phyloP scores from a whole-genome alignment of 2,329 filamentous ascomycete species.

The Pleoardoris graminearum region DNA sequence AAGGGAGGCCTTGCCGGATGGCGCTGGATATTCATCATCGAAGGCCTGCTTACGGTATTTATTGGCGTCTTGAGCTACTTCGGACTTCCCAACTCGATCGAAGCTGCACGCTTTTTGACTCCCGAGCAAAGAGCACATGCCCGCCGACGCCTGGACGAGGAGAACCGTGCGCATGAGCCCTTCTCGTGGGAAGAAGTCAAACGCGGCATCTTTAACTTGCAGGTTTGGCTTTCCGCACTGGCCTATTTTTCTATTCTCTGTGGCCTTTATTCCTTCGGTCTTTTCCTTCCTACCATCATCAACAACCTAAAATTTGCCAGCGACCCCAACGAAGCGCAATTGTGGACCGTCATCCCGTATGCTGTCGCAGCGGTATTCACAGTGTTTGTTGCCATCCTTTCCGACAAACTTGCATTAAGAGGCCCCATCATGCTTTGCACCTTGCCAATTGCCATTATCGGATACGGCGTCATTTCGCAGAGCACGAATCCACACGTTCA shows the following conservation, averaged over 20 bases:
- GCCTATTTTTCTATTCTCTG: conserved; percentile 64
- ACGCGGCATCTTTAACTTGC: conserved; percentile 62
- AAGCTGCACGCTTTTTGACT: conserved; percentile 59
- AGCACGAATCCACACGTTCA: conserved; percentile 56
- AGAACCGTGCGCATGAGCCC: conserved; percentile 48
- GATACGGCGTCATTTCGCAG: conserved; percentile 67
- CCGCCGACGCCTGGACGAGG: conserved; percentile 49
- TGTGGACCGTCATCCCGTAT: conserved; percentile 68
- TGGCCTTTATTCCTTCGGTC: conserved; percentile 65
- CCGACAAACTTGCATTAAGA: conserved; percentile 63
- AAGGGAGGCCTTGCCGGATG: conserved; percentile 59
- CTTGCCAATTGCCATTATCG: conserved; percentile 65
- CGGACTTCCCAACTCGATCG: conserved; percentile 60
- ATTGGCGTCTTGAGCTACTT: conserved; percentile 58
- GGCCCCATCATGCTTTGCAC: conserved; percentile 66
- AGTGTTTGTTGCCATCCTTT: conserved; percentile 60
- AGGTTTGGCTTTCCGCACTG: conserved; percentile 65
- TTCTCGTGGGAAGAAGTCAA: conserved; percentile 66
- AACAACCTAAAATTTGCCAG: conserved; percentile 58
- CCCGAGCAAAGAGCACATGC: conserved; percentile 57
- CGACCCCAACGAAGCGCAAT: conserved; percentile 61
- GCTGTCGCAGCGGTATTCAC: conserved; percentile 60
- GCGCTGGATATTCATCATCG: conserved; percentile 43
- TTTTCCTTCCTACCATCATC: conserved; percentile 70
- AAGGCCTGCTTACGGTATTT: conserved; percentile 59